Base-by-base conservation (phyloP, 495 filamentous ascomycete species). In the Baudoinia panamericana region DNA sequence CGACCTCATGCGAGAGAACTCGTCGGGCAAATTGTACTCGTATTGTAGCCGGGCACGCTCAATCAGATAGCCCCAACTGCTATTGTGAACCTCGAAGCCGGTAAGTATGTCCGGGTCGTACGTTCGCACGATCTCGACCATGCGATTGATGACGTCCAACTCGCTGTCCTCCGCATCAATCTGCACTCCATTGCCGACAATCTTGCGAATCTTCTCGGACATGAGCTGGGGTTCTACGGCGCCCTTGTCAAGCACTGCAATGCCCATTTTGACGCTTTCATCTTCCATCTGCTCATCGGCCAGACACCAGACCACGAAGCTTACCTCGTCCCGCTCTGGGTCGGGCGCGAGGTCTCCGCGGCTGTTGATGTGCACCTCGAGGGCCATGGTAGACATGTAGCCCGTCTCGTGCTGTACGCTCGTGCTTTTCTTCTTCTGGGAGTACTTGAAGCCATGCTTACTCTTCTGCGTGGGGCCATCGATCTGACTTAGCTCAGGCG, bases 361-460 rank as follows among this genome's bases (percentile, higher is more conserved):
- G 5, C 82, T 93, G 56, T 93, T 95, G 41, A 92, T 80, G 57
- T 97, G 90, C n/a, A 96, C 57, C 55, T 97, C 90, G 5, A 97
- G 57, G 50, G 87, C 87, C 86, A 97, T 87, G 24, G 75, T 83
- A 59, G 83, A 93, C 86, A 96, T 96, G 56, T 93, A 87, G 48
- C 93, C 86, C 5, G 77, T 73, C 56, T 93, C 84, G 46, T 88
- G 81, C 49, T 81, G 72, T 26, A 90, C 79, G 53, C 76, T 85
- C 0, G 78, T 81, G 4, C 77, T 75, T 53, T 75, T 73, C 37
- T 67, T 61, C 50, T 79, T 82, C 54, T 90, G 86, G 1, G 85
- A 87, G 56, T 82, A 90, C 55, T 84, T 90, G 64, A 87, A 84
- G 2, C 82, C 84, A 56, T 84, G 68, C 32, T 71, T 76, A 51